Conservation (phyloP, 108 stramenopile species). For the Asterionellopsis glacialis region DNA sequence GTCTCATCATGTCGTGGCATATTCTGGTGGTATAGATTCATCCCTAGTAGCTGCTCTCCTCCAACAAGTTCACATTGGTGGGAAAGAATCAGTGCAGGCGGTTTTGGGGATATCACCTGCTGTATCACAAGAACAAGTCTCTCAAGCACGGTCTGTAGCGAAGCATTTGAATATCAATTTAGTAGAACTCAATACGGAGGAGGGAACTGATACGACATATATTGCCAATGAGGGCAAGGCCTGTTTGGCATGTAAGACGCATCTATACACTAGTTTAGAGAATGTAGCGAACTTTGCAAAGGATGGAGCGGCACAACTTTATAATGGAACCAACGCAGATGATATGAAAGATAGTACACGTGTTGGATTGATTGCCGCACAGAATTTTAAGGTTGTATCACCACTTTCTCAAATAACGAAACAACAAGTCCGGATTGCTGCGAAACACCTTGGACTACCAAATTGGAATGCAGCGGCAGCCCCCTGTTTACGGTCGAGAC, state of each 20-base stretch:
- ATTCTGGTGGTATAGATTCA: slow-evolving; percentile 92
- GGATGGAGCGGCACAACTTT: slow-evolving; percentile 38
- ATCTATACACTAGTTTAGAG: slow-evolving; percentile 79
- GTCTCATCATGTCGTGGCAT: slow-evolving; percentile 8
- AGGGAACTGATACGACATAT: slow-evolving; percentile 80
- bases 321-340: slow-evolving; percentile 94
- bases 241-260: slow-evolving; percentile 94
- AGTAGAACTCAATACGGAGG: slow-evolving; percentile 56
- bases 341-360: slow-evolving; percentile 85
- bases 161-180: slow-evolving; percentile 61
- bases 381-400: slow-evolving; percentile 66
- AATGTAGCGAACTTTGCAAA: slow-evolving; percentile 32
- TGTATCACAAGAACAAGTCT: slow-evolving; percentile 69
- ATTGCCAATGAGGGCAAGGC: slow-evolving; percentile 81
- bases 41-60: slow-evolving; percentile 80
- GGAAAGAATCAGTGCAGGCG: slow-evolving; percentile 42
- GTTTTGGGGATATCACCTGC: slow-evolving; percentile 85
- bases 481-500: slow-evolving; percentile 86
- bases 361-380: slow-evolving; percentile 71
- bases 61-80: slow-evolving; percentile 29
- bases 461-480: slow-evolving; percentile 93
- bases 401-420: slow-evolving; percentile 77
- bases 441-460: slow-evolving; percentile 69
- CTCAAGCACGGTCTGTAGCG: slow-evolving; percentile 70
- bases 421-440: slow-evolving; percentile 59